Base-by-base conservation (phyloP, 495 filamentous ascomycete species). In the Recurvomyces mirabilis region DNA sequence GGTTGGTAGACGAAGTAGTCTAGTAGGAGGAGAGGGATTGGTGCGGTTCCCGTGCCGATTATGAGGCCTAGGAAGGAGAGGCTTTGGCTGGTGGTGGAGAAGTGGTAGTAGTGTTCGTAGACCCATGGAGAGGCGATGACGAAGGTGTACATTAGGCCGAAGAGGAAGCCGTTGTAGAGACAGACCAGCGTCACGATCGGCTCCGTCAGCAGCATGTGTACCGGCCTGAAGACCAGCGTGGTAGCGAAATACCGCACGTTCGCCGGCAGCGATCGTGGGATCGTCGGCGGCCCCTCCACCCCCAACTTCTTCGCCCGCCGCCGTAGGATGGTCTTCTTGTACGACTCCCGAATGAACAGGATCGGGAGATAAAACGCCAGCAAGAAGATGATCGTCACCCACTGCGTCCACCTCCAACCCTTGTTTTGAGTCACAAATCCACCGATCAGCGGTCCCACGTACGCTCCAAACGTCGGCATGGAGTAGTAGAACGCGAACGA, bases 321-420 rank as follows among this genome's bases (percentile, higher is more conserved):
- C 20, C 60, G 60, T 12, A 64, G 55, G 26, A 65, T 62, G 25
- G 59, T 62, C 31, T 55, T 51, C 25, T 58, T 54, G 38, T 56
- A 61, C 4, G 62, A 58, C 32, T 65, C 62, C 5, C 55, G 57
- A 37, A 64, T 59, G 39, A 60, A 60, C 13, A 66, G 22, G 12
- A 62, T 56, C n/a, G 49, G 43, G 12, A 49, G 38, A 29, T 50
- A 49, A 20, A 49, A 50, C 49, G 54, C 32, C 11, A 65, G 38
- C 15, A 37, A 35, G 38, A 53, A 43, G 38, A 58, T 47, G 19
- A 58, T 35, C 15, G 40, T 46, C n/a, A 41, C 51, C 41, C 45
- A 58, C 34, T 51, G 49, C n/a, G 56, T 59, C 53, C 53, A 59
- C 0, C 50, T 41, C 56, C 56, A 59, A n/a, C 50, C 53, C 41